Percentiles rank a stretch among this genome's conserved stretches.
Conservation (phyloP, 768 basidiomycete genomes). For the Mycena latifolia region DNA sequence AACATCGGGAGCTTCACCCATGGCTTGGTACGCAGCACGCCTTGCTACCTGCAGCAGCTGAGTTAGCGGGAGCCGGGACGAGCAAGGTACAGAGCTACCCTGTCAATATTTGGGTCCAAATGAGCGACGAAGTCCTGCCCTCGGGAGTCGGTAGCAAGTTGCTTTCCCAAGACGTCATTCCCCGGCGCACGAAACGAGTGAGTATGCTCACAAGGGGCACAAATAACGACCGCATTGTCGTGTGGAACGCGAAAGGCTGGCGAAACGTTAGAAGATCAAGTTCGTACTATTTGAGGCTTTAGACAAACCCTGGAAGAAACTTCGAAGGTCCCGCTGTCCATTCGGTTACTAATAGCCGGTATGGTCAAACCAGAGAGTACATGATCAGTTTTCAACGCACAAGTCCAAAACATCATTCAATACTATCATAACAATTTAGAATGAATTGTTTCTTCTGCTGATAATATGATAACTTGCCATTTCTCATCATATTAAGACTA, state of each 20-base stretch:
- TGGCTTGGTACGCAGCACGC: constrained; percentile 68
- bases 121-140: constrained; percentile 75
- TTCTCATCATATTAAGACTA: constrained; percentile 90
- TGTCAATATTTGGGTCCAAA: constrained; percentile 77
- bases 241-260: constrained; percentile 82
- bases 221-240: constrained; percentile 80
- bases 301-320: constrained; percentile 63
- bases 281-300: constrained; percentile 13
- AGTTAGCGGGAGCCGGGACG: background rate
- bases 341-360: constrained; percentile 69
- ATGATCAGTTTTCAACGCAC: constrained; percentile 51
- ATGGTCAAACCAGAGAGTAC: constrained; percentile 3
- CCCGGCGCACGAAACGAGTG: background rate
- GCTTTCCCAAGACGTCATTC: constrained; percentile 35
- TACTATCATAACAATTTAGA: constrained; percentile 43
- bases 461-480: constrained; percentile 58
- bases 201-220: constrained; percentile 59
- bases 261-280: constrained; percentile 3
- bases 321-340: constrained; percentile 90
- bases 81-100: constrained; percentile 49
- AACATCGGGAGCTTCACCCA: constrained; percentile 60
- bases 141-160: constrained; percentile 75
- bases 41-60: constrained; percentile 63
- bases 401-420: constrained; percentile 84
- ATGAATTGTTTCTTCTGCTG: constrained; percentile 51